phyloP scores from a whole-genome alignment of 345 rosid genomes.

The Ceriops decandra region DNA sequence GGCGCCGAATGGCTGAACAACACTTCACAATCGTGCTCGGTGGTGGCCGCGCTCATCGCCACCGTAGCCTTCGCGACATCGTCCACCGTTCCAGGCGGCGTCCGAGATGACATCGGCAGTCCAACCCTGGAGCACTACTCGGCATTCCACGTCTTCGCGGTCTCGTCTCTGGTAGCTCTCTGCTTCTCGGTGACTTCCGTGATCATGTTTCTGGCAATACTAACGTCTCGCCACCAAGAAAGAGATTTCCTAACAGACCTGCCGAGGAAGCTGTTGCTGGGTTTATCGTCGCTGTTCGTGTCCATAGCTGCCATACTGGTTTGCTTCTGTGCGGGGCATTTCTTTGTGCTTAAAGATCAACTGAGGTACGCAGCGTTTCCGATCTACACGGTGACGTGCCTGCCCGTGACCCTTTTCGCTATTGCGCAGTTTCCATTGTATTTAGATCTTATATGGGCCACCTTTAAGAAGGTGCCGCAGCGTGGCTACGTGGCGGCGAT shows the following conservation, averaged over 20 bases:
- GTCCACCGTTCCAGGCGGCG: slow-evolving; percentile 32
- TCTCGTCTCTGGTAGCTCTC: slow-evolving; percentile 26
- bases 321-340: slow-evolving; percentile 55
- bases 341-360: slow-evolving; percentile 40
- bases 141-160: slow-evolving; percentile 20
- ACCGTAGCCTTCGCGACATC: slow-evolving; percentile 54
- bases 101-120: neutral
- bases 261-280: slow-evolving; percentile 18
- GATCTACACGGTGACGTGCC: slow-evolving; percentile 40
- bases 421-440: slow-evolving; percentile 46
- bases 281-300: slow-evolving; percentile 19
- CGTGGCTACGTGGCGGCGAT: slow-evolving; percentile 22
- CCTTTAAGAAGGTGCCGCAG: slow-evolving; percentile 39
- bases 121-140: slow-evolving; percentile 13
- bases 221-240: slow-evolving; percentile 23
- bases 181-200: slow-evolving; percentile 25
- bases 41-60: slow-evolving; percentile 53
- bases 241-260: slow-evolving; percentile 13
- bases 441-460: slow-evolving; percentile 41
- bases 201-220: slow-evolving; percentile 27
- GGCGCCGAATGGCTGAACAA: slow-evolving; percentile 47
- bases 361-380: slow-evolving; percentile 37
- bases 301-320: slow-evolving; percentile 27
- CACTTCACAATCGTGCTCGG: slow-evolving; percentile 52
- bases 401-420: slow-evolving; percentile 44